Evolutionary conservation across 305 asterid species (phyloP).

Genomic region (Solanum hybrid): DNA sequence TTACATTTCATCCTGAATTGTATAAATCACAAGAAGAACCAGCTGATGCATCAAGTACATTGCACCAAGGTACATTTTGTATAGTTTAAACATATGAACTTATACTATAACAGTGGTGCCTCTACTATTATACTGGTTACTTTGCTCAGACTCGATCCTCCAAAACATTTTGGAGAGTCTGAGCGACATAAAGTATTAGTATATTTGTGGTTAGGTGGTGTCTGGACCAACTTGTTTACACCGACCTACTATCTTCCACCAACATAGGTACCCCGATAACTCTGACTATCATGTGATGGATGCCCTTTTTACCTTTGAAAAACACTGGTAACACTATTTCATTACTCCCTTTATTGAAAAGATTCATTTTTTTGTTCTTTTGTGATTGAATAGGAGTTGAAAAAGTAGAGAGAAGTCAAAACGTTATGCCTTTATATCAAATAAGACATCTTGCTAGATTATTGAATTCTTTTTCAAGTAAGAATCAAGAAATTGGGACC

Average conservation of each 20-base stretch:
- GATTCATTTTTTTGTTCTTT: not conserved
- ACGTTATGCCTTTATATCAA: not conserved
- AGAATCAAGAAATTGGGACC: not conserved
- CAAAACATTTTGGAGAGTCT: not conserved
- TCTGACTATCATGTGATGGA: too few relatives aligned
- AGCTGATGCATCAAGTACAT: not conserved
- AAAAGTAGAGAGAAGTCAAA: not conserved
- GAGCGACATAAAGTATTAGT: not conserved
- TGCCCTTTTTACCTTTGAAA: not conserved
- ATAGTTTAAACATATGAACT: not conserved
- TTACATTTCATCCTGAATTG: not conserved
- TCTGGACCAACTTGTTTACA: not conserved
- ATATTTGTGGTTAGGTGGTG: not conserved
- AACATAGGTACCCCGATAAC: too few relatives aligned
- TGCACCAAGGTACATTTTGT: not conserved
- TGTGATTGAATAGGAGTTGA: not conserved
- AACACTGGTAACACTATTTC: not conserved
- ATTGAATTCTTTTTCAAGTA: not conserved
- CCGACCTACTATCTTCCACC: not conserved
- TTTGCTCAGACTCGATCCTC: not conserved
- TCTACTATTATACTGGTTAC: not conserved
- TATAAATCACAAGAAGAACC: not conserved
- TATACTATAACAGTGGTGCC: not conserved
- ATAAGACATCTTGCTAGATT: constrained; percentile 7
- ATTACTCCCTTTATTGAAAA: not conserved